A percentile compares a stretch with the other conserved stretches of the same genome.
Evolutionary conservation across 1,139 yeast species (phyloP).

Genomic region (Insectozyma bohioensis): DNA sequence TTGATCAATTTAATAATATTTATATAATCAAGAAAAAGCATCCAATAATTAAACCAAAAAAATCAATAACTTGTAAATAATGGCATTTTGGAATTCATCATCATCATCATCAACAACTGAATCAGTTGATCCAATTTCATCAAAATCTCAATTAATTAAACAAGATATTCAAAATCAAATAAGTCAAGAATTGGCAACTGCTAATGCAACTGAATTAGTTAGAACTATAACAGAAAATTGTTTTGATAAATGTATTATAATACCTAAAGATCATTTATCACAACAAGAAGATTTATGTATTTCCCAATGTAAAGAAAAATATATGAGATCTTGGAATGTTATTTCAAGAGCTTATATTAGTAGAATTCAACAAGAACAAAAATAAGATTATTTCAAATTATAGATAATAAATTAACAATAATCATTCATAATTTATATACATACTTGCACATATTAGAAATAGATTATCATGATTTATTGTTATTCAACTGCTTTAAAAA

Average conservation of each 20-base stretch:
- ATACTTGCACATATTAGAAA: too few relatives aligned
- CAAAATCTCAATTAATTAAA: constrained; percentile 36
- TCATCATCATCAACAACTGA: constrained; percentile 20
- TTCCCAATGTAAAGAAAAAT: constrained; percentile 77
- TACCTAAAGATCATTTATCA: constrained; percentile 45
- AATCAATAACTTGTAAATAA: constrained; percentile 1
- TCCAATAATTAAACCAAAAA: not conserved
- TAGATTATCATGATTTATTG: too few relatives aligned
- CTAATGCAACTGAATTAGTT: constrained; percentile 85
- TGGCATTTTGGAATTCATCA: constrained; percentile 13
- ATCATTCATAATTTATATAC: too few relatives aligned
- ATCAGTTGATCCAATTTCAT: constrained; percentile 15
- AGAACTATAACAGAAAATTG: constrained; percentile 88
- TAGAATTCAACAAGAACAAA: constrained; percentile 53
- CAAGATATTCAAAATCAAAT: constrained; percentile 70
- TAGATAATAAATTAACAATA: too few relatives aligned
- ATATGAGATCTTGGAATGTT: constrained; percentile 89
- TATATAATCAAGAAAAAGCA: too few relatives aligned
- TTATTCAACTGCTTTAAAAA: too few relatives aligned
- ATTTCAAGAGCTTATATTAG: constrained; percentile 73
- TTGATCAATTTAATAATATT: too few relatives aligned
- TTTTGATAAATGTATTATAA: constrained; percentile 69
- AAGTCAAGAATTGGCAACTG: constrained; percentile 80
- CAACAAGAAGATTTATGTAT: constrained; percentile 51
- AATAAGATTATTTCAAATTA: too few relatives aligned